Evolutionary conservation across 169 alveolate genomes (phyloP).

Genomic region (Babesia bovis): DNA sequence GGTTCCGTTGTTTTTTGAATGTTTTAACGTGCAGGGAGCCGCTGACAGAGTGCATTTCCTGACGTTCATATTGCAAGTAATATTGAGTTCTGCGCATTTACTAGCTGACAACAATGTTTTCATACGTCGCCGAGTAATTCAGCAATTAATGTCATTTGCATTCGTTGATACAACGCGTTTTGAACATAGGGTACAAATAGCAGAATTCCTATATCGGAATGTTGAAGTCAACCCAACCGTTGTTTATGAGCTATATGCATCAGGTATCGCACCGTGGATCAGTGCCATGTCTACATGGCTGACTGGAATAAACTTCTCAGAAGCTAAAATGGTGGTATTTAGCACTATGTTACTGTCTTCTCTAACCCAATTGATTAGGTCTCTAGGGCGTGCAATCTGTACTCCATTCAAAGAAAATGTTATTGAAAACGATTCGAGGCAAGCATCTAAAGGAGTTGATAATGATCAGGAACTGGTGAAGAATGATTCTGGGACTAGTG

Average conservation of each 20-base stretch:
- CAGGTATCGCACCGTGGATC: slow-evolving; percentile 23
- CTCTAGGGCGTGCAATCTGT: slow-evolving; percentile 7
- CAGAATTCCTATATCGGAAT: slow-evolving; percentile 1
- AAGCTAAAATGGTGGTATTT: slow-evolving; percentile 7
- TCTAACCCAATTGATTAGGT: slow-evolving; percentile 1
- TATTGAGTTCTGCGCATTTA: slow-evolving; percentile 9
- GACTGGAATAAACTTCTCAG: background rate
- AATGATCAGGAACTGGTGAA: background rate
- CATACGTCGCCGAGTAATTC: slow-evolving; percentile 24
- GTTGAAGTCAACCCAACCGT: background rate
- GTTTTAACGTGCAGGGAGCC: slow-evolving; percentile 29
- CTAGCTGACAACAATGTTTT: background rate
- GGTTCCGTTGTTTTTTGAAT: slow-evolving; percentile 35
- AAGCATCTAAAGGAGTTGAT: background rate
- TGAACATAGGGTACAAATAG: slow-evolving; percentile 13
- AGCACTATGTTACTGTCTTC: slow-evolving; percentile 12
- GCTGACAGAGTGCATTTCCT: background rate
- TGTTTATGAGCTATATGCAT: slow-evolving; percentile 3
- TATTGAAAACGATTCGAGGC: background rate
- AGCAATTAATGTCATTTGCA: slow-evolving; percentile 29
- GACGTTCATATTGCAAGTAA: slow-evolving; percentile 17
- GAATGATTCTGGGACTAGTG: background rate
- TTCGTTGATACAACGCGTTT: slow-evolving; percentile 9
- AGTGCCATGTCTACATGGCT: background rate
- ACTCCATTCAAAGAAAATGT: background rate